These are phyloP conservation scores for Nicotiana undulata DNA, from an alignment of 257 asterid genomes.

Conservation along the genomic window DNA sequence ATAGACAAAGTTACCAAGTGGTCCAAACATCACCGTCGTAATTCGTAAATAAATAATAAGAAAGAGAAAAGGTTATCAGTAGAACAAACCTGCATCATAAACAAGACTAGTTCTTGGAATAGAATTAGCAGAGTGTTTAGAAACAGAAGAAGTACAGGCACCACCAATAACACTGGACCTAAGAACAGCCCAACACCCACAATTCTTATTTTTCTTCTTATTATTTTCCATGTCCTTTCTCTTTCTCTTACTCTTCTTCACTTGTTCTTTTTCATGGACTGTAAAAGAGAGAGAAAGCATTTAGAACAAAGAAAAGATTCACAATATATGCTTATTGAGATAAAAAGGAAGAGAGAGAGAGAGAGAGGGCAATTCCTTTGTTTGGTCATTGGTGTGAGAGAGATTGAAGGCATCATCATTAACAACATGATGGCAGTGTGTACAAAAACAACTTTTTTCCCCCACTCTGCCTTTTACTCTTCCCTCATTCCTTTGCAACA, in stretches of 20 bases:
- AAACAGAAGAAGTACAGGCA: slow-evolving; percentile 44
- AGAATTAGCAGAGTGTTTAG: slow-evolving; percentile 40
- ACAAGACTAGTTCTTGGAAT: slow-evolving; percentile 82
- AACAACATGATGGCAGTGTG: slow-evolving; percentile 61
- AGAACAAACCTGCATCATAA: slow-evolving; percentile 67
- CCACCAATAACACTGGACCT: slow-evolving; percentile 43
- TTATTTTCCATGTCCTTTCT: slow-evolving; percentile 20
- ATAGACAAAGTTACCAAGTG: no score
- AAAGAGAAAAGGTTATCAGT: neutral
- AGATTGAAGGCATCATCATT: slow-evolving; percentile 45
- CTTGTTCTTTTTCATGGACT: slow-evolving; percentile 33
- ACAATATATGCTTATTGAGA: slow-evolving; percentile 22
- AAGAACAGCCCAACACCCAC: slow-evolving; percentile 83
- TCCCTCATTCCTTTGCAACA: neutral
- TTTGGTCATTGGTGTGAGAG: slow-evolving; percentile 26
- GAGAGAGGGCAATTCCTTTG: neutral
- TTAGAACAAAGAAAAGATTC: slow-evolving; percentile 19
- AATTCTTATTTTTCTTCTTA: slow-evolving; percentile 28
- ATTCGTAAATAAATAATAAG: no score
- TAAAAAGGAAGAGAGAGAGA: slow-evolving; percentile 6
- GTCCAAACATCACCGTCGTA: no score
- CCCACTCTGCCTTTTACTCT: slow-evolving; percentile 26
- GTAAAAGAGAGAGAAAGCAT: slow-evolving; percentile 7
- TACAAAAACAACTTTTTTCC: slow-evolving; percentile 71
- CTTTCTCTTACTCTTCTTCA: slow-evolving; percentile 5